A percentile compares a stretch with the other conserved stretches of the same genome.
Conservation (phyloP, 1,284 basidiomycete species). For the Mycena citricolor region DNA sequence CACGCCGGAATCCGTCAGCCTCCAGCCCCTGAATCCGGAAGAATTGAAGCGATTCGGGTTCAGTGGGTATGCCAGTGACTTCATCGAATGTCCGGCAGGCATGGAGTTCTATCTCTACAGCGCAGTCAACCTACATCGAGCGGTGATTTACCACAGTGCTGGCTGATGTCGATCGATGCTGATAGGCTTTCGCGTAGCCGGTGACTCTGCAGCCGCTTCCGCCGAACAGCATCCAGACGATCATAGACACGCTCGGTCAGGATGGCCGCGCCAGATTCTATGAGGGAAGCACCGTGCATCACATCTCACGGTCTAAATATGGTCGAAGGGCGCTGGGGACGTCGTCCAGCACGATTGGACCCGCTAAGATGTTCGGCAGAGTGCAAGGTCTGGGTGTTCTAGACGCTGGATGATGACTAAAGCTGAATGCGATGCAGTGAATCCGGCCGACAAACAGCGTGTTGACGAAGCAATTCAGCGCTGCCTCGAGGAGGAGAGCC, state of each 20-base stretch:
- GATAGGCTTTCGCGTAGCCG: conserved; percentile 44
- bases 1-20: conserved; percentile 32
- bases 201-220: conserved; percentile 37
- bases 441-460: conserved; percentile 15
- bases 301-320: conserved; percentile 71
- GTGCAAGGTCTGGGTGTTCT: conserved; percentile 13
- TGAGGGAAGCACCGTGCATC: conserved; percentile 58
- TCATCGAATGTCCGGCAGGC: conserved; percentile 65
- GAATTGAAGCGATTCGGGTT: conserved; percentile 71
- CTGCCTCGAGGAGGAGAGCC: conserved; percentile 43
- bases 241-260: conserved; percentile 17
- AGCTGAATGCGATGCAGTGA: conserved; percentile 2
- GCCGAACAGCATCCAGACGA: conserved; percentile 2
- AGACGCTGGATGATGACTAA: not conserved
- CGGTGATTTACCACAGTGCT: conserved; percentile 42
- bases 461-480: conserved; percentile 10
- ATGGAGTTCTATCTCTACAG: conserved; percentile 63
- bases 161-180: not conserved
- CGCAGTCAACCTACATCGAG: conserved; percentile 66
- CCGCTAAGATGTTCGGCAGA: too few species aligned
- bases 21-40: conserved; percentile 55
- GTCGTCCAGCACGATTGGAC: conserved; percentile 64
- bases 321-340: conserved; percentile 64
- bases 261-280: conserved; percentile 59
- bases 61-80: conserved; percentile 83